Evolutionary conservation across 2,329 filamentous ascomycete genomes (phyloP).

Genomic region (Hypoxylon sp.): DNA sequence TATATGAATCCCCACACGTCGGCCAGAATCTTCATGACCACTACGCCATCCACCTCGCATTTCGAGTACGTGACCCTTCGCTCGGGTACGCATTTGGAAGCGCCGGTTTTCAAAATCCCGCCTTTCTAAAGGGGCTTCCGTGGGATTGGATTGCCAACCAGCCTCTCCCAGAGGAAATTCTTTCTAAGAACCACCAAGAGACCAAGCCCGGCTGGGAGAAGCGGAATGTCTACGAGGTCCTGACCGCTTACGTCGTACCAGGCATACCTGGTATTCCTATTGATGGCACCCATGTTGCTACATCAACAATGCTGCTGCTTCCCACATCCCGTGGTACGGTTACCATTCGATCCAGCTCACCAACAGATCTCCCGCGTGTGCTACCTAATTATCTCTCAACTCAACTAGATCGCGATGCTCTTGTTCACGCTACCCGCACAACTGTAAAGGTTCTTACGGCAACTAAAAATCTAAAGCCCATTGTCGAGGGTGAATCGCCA

Average conservation of each 20-base stretch:
- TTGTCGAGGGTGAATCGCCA: slow-evolving; percentile 47
- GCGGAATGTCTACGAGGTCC: slow-evolving; percentile 43
- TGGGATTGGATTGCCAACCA: slow-evolving; percentile 49
- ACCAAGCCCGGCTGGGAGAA: slow-evolving; percentile 14
- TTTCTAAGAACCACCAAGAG: slow-evolving; percentile 33
- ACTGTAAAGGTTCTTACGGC: slow-evolving; percentile 39
- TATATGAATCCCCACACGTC: slow-evolving; percentile 53
- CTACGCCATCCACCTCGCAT: slow-evolving; percentile 47
- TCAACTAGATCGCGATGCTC: slow-evolving; percentile 38
- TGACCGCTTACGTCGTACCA: slow-evolving; percentile 46
- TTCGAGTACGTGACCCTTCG: slow-evolving; percentile 48
- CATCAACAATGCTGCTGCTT: slow-evolving; percentile 49
- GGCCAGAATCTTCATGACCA: slow-evolving; percentile 52
- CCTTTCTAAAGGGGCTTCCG: slow-evolving; percentile 46
- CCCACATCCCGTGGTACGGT: slow-evolving; percentile 45
- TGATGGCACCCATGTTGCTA: slow-evolving; percentile 46
- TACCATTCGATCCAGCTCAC: slow-evolving; percentile 36
- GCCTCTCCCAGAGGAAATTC: slow-evolving; percentile 40
- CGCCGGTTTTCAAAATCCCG: slow-evolving; percentile 40
- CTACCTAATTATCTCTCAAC: slow-evolving; percentile 42
- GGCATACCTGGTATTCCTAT: slow-evolving; percentile 46
- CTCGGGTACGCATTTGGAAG: slow-evolving; percentile 49
- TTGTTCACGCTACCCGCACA: slow-evolving; percentile 40
- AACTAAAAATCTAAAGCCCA: slow-evolving; percentile 32
- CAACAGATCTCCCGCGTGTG: slow-evolving; percentile 39